These are phyloP conservation scores for Papiliotrema flavescens DNA, from an alignment of 1,284 basidiomycete species.

Conservation along the genomic window DNA sequence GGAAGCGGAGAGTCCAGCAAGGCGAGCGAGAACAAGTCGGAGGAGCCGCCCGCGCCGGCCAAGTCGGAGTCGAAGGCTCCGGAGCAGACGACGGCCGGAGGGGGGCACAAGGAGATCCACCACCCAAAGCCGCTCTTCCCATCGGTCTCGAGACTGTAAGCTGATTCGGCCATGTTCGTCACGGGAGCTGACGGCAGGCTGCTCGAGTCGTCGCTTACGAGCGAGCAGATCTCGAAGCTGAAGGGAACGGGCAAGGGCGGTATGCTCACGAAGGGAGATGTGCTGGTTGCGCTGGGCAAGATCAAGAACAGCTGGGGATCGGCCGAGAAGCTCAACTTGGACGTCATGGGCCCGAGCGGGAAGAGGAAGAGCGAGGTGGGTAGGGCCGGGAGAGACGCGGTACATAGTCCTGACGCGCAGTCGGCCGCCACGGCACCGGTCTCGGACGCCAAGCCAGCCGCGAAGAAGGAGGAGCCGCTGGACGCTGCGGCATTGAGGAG, in stretches of 20 bases:
- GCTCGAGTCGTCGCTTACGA: conserved; percentile 34
- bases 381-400: not conserved
- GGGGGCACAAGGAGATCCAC: conserved; percentile 35
- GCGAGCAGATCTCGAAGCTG: conserved; percentile 49
- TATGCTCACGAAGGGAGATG: conserved; percentile 88
- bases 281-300: conserved; percentile 73
- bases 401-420: conserved; percentile 10
- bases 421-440: conserved; percentile 15
- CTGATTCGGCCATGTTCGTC: not conserved
- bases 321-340: conserved; percentile 63
- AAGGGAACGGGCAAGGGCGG: conserved; percentile 74
- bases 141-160: conserved; percentile 43
- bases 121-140: conserved; percentile 43
- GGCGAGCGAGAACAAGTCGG: not conserved
- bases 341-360: conserved; percentile 40
- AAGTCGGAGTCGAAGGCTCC: conserved; percentile 10
- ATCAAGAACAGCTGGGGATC: conserved; percentile 62
- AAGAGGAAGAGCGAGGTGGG: conserved; percentile 34
- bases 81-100: conserved; percentile 10
- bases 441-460: conserved; percentile 5
- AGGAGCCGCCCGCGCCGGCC: conserved; percentile 9
- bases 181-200: conserved; percentile 31
- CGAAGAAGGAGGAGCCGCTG: conserved; percentile 52
- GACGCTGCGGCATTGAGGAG: conserved; percentile 67
- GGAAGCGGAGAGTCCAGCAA: not conserved